Evolutionary conservation across 305 asterid species (phyloP).

Genomic region (Plantago lanceolata): DNA sequence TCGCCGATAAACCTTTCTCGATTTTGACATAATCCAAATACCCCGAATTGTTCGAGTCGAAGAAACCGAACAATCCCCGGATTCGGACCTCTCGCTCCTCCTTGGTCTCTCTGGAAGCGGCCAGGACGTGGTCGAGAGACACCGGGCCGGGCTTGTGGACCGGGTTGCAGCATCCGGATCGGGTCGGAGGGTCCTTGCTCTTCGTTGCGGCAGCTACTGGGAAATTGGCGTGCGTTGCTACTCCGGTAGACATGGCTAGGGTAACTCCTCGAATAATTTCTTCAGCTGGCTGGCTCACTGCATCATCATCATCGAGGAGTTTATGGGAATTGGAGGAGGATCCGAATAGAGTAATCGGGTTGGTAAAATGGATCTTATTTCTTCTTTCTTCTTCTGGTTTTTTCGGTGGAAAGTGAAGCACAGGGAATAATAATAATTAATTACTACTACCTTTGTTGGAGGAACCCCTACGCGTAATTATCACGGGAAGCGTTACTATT

Average conservation of each 20-base stretch:
- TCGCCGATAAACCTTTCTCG: constrained; percentile 79
- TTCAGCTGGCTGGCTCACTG: not conserved
- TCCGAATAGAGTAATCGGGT: not conserved
- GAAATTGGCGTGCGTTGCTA: constrained; percentile 19
- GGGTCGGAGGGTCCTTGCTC: constrained; percentile 6
- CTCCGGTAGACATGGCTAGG: constrained; percentile 4
- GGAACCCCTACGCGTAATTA: not conserved
- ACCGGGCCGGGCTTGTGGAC: constrained; percentile 77
- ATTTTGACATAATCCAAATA: constrained; percentile 66
- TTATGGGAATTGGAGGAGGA: not conserved
- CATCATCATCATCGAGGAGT: not conserved
- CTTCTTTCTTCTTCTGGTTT: not conserved
- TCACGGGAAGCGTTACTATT: not conserved
- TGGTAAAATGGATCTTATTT: not conserved
- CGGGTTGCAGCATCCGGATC: constrained; percentile 30
- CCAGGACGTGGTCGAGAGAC: constrained; percentile 78
- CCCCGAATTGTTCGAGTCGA: constrained; percentile 66
- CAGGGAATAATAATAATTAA: too few relatives aligned
- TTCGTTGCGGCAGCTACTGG: constrained; percentile 24
- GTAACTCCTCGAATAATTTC: not conserved
- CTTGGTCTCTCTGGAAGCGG: constrained; percentile 74
- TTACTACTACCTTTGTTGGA: not conserved
- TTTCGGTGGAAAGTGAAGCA: not conserved
- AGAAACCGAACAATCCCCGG: constrained; percentile 65
- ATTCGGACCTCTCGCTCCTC: constrained; percentile 84